Evolutionary conservation across 2,329 filamentous ascomycete species (phyloP), one percentile per base, ranked within the genome.

Genomic region (Tolypocladium ophioglossoides): DNA sequence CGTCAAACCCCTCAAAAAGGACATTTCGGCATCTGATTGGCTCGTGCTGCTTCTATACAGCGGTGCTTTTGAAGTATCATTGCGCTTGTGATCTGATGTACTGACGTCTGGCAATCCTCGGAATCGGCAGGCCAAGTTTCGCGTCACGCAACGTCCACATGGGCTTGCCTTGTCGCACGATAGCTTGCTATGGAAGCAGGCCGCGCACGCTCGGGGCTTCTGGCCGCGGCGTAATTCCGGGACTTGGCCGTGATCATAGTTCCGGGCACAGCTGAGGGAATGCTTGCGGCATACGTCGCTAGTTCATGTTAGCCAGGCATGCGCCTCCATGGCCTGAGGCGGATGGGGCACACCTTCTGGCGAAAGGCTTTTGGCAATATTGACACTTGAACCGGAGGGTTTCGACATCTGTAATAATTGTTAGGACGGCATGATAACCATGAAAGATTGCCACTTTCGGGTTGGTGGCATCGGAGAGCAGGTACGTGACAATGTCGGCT

Each of bases 181-280:
- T 14, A 64, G 56, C 35, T 66, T 66, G 56, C 63, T 63, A 30
- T 57, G 58, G 51, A 63, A 66, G 52, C 66, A 68, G 2, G 59
- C 58, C 22, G 66, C 64, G 53, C 66, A 68, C 3, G 65, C 64
- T 1, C 56, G 54, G 0, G 63, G 60, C 44, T 63, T 65, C 34
- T 65, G 63, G 16, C 65, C 65, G 6, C 64, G 61, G 39, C 60
- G 62, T 10, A 60, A 56, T 1, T 59, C 57, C 3, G 61, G 61
- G 1, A 64, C 32, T 2, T 52, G 50, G 12, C 52, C 54, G 6
- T 55, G 52, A 24, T 40, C 47, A 32, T 53, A 52, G 18, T 61
- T 64, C 37, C 32, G 48, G 39, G 51, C 51, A 11, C 51, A 53
- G 30, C 30, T 48, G 34, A 48, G 40, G 12, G 40, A 35, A 20